Conservation (phyloP, 2,329 filamentous ascomycete genomes). For the Ilyonectria sp. region DNA sequence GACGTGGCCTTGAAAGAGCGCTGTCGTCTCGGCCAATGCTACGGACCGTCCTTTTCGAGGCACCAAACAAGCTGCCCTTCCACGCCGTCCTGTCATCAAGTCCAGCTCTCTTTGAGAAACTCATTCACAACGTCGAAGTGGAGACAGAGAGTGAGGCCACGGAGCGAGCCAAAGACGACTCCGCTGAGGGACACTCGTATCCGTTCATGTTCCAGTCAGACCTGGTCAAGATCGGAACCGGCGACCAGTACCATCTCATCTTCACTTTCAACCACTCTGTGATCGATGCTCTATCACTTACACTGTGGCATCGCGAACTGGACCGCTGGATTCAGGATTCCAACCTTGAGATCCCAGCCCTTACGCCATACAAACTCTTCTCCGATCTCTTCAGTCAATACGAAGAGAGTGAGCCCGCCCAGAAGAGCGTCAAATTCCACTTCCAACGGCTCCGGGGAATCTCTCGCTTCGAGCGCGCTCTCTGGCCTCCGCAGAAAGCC, state of each 20-base stretch:
- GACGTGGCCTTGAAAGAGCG: constrained; percentile 46
- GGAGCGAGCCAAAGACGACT: constrained; percentile 39
- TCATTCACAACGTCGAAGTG: constrained; percentile 46
- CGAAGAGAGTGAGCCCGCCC: constrained; percentile 47
- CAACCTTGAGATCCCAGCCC: constrained; percentile 32
- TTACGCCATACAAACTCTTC: constrained; percentile 51
- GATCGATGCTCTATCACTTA: constrained; percentile 53
- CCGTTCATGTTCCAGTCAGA: constrained; percentile 52
- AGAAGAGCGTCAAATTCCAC: constrained; percentile 49
- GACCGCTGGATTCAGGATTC: constrained; percentile 48
- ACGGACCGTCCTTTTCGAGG: constrained; percentile 47
- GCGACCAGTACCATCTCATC: constrained; percentile 40
- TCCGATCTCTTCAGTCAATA: constrained; percentile 52
- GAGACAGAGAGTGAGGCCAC: constrained; percentile 42
- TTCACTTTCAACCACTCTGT: constrained; percentile 55
- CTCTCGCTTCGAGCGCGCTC: constrained; percentile 49
- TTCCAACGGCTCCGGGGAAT: constrained; percentile 53
- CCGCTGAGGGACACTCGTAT: constrained; percentile 33
- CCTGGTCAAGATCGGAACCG: constrained; percentile 42
- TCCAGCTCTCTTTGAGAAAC: constrained; percentile 41
- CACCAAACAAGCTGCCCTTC: constrained; percentile 36
- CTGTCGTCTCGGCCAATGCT: constrained; percentile 49
- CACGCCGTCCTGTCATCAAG: constrained; percentile 48
- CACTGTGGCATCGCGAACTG: constrained; percentile 53
- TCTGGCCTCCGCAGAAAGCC: constrained; percentile 53